Evolutionary conservation across 768 basidiomycete species (phyloP), one percentile per base, ranked within the genome.

Genomic region (Suillus subalutaceus): DNA sequence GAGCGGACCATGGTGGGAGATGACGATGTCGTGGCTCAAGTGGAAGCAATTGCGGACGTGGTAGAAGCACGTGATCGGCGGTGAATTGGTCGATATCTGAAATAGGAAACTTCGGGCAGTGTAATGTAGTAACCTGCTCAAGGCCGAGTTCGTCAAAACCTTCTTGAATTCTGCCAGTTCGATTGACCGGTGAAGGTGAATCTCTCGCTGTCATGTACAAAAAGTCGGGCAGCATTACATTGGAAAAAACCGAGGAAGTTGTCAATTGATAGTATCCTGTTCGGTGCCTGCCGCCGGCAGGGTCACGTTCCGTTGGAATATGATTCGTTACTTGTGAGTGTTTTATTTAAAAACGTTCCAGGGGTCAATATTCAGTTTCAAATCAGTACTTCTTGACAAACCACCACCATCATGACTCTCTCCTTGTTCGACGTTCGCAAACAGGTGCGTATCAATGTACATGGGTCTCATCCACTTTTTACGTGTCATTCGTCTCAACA

Each of bases 1-100:
- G 94, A 92, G 67, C 89, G 88, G 67, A 96, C 94, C 94, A 96
- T 96, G 68, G 63, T 71, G 55, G 61, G 64, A 57, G 40, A 26
- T 63, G 37, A 20, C 6, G 37, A 23, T 41, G 60, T 65, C 62
- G 64, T 50, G 40, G 62, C 60, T 41, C 26, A 37, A 26, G 38
- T 35, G 35, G 53, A 63, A 32, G 52, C 16, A 53, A 53, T 53
- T 53, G 50, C 16, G 9, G 18, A 55, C 5, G 32, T n/a, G 44
- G 15, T 32, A 46, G 15, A 40, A 43, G n/a, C 65, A 67, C 66
- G 66, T 67, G 66, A 56, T 32, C 18, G 57, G 55, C 26, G 13
- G 38, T 52, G 16, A 40, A 60, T 35, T 56, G 7, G 35, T 35
- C 23, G 30, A 30, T 6, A 6, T 35, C 15, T 20, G 32, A 23